Evolutionary conservation across 192 early-diverging fungal species (phyloP).

Genomic region (Coemansia sp.): DNA sequence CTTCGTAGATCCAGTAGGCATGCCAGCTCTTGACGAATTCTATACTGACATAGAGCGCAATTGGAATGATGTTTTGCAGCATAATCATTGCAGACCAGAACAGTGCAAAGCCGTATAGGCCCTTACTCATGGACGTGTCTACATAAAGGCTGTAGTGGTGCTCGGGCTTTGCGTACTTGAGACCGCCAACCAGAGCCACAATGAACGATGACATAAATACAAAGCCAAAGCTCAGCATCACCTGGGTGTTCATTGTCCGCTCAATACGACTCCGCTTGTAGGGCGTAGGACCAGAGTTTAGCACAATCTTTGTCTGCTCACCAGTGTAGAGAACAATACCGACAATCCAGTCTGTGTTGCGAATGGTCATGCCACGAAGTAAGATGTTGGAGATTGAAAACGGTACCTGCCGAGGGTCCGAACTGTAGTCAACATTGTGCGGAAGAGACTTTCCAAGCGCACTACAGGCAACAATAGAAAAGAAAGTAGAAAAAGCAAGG

Average conservation of each 20-base stretch:
- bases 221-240: conserved; percentile 60
- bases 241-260: conserved; percentile 76
- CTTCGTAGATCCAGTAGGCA: conserved; percentile 89
- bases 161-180: conserved; percentile 43
- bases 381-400: conserved; percentile 79
- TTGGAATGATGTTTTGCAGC: conserved; percentile 96
- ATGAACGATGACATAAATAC: conserved; percentile 57
- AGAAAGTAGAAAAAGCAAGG: neutral
- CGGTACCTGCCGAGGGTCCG: conserved; percentile 49
- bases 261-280: conserved; percentile 89
- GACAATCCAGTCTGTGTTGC: conserved; percentile 90
- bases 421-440: conserved; percentile 24
- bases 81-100: conserved; percentile 82
- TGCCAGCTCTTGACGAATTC: conserved; percentile 86
- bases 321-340: conserved; percentile 85
- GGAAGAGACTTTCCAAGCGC: conserved; percentile 38
- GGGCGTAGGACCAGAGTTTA: conserved; percentile 88
- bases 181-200: conserved; percentile 56
- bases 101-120: conserved; percentile 46
- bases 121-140: conserved; percentile 33
- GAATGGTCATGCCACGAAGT: conserved; percentile 84
- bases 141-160: conserved; percentile 35
- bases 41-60: conserved; percentile 91
- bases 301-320: conserved; percentile 86
- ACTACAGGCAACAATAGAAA: neutral